Conservation (phyloP, 139 green algal genomes). For the Monoraphidium neglectum region DNA sequence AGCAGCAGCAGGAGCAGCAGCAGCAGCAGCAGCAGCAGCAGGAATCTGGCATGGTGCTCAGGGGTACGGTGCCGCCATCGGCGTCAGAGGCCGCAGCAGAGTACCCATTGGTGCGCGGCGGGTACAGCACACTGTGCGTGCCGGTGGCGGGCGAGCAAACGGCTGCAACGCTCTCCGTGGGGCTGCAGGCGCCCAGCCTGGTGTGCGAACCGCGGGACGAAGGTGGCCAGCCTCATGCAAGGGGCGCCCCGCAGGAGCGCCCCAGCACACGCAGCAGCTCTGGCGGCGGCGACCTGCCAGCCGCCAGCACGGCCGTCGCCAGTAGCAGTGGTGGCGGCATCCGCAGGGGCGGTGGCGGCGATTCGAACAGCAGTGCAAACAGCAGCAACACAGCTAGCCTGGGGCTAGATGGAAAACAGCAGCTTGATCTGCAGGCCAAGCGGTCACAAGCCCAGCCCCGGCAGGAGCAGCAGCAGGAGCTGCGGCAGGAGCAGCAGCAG, state of each 20-base stretch:
- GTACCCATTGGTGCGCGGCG: too few species aligned
- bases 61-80: too few species aligned
- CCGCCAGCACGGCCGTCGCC: background rate
- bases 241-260: background rate
- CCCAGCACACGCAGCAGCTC: background rate
- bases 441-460: background rate
- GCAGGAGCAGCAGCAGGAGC: conserved; percentile 15
- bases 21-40: conserved; percentile 12
- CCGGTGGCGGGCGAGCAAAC: too few species aligned
- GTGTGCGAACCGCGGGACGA: too few species aligned
- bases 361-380: background rate
- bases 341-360: background rate
- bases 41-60: too few species aligned
- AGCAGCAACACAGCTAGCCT: background rate
- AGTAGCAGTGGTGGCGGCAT: background rate
- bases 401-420: background rate
- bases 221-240: background rate
- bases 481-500: background rate
- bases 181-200: too few species aligned
- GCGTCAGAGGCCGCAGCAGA: too few species aligned
- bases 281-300: background rate
- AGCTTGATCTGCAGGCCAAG: background rate
- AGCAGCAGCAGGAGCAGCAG: background rate
- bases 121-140: too few species aligned
- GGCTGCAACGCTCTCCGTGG: too few species aligned